A percentile compares a stretch with the other conserved stretches of the same genome.
These are phyloP conservation scores for Anethum foeniculum DNA, from an alignment of 140 eudicot species.

Conservation along the genomic window DNA sequence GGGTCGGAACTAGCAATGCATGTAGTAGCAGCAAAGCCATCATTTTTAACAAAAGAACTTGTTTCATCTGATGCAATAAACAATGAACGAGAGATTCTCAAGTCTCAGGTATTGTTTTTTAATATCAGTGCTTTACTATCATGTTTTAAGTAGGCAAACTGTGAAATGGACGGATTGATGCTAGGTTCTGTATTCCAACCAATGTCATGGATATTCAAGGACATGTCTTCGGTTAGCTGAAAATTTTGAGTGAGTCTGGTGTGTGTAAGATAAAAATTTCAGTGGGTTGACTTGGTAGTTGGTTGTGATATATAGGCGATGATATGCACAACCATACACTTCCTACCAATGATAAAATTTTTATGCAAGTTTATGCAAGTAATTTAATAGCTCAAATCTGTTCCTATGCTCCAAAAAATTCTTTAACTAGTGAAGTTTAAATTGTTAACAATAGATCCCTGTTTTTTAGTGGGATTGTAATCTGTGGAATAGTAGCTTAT, in stretches of 20 bases:
- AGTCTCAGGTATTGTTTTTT: slow-evolving; percentile 60
- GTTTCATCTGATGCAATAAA: slow-evolving; percentile 64
- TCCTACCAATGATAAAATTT: background rate
- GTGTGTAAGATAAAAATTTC: background rate
- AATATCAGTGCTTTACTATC: background rate
- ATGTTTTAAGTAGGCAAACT: background rate
- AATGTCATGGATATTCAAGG: background rate
- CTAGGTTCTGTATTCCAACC: background rate
- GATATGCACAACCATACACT: background rate
- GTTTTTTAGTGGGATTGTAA: background rate
- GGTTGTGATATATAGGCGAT: background rate
- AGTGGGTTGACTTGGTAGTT: background rate
- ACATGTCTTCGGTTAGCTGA: background rate
- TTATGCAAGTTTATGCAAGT: background rate
- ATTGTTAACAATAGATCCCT: background rate
- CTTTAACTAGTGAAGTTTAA: background rate
- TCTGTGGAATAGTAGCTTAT: background rate
- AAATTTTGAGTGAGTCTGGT: background rate
- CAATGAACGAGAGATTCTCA: slow-evolving; percentile 81
- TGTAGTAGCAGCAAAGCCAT: slow-evolving; percentile 90
- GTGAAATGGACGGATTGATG: background rate
- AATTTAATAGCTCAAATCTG: background rate
- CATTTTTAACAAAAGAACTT: slow-evolving; percentile 61
- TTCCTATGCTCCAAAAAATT: background rate
- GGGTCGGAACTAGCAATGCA: slow-evolving; percentile 98